Percentiles rank a stretch among this genome's conserved stretches.
phyloP scores from a whole-genome alignment of 345 rosid species.

The Erodium maritimum region DNA sequence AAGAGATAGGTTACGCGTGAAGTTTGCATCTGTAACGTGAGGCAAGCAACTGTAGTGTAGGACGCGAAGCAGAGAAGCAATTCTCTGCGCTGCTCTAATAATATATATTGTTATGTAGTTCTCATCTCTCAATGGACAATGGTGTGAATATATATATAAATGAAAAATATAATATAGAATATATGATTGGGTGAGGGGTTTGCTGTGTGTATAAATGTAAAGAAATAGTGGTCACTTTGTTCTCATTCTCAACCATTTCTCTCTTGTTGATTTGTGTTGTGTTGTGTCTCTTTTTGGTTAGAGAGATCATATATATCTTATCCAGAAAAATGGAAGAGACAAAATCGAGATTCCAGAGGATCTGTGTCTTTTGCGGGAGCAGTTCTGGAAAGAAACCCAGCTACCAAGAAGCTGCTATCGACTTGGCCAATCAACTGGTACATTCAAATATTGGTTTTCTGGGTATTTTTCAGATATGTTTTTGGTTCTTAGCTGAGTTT shows the following conservation, averaged over 20 bases:
- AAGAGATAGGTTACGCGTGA: too few relatives aligned
- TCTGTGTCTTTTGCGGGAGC: constrained; percentile 88
- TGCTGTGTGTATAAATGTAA: background rate
- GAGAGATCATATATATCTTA: background rate
- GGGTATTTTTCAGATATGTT: background rate
- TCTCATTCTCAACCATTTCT: background rate
- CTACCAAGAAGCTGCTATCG: constrained; percentile 67
- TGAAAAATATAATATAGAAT: background rate
- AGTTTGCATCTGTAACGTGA: too few relatives aligned
- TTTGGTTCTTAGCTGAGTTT: too few relatives aligned
- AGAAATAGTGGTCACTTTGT: background rate
- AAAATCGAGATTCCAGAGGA: constrained; percentile 43
- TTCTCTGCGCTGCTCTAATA: too few relatives aligned
- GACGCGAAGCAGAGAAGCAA: too few relatives aligned
- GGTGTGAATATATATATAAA: background rate
- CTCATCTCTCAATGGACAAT: too few relatives aligned
- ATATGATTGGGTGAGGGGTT: background rate
- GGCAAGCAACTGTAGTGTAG: too few relatives aligned
- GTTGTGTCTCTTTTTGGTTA: background rate
- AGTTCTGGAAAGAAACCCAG: constrained; percentile 60
- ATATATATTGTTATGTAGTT: background rate
- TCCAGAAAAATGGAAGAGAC: constrained; percentile 18
- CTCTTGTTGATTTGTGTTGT: background rate
- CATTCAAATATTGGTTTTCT: background rate
- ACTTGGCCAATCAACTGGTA: constrained; percentile 71